Conservation (phyloP, 2,329 filamentous ascomycete genomes). For the Neopestalotiopsis rosae region DNA sequence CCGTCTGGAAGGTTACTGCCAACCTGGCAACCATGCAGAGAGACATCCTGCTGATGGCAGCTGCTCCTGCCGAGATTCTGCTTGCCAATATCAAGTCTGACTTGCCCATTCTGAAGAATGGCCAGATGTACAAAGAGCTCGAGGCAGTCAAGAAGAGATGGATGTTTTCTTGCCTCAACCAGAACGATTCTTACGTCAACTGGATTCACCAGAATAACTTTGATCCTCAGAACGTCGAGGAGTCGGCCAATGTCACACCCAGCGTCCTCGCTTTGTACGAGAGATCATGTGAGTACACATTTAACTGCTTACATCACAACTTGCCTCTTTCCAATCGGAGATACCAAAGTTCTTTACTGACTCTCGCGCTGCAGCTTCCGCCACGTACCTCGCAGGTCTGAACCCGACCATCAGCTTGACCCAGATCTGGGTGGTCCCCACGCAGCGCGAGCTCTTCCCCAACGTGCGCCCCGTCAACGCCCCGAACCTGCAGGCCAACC, state of each 20-base stretch:
- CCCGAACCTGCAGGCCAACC: conserved; percentile 32
- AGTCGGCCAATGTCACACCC: conserved; percentile 20
- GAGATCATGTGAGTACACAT: conserved; percentile 44
- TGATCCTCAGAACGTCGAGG: conserved; percentile 5
- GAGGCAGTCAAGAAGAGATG: conserved; percentile 64
- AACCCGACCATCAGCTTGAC: conserved; percentile 47
- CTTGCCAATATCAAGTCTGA: conserved; percentile 60
- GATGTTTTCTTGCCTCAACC: conserved; percentile 63
- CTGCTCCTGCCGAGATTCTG: conserved; percentile 55
- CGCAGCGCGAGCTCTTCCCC: conserved; percentile 46
- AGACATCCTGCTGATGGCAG: conserved; percentile 61
- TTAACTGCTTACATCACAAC: too few relatives aligned
- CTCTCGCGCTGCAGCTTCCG: conserved; percentile 46
- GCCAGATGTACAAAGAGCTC: conserved; percentile 54
- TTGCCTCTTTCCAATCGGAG: background rate
- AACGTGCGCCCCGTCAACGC: conserved; percentile 39
- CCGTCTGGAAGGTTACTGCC: conserved; percentile 33
- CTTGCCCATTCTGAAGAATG: conserved; percentile 50
- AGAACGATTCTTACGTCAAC: conserved; percentile 45
- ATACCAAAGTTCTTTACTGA: conserved; percentile 26
- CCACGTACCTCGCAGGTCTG: conserved; percentile 54
- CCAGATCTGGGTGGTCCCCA: conserved; percentile 50
- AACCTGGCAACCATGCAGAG: conserved; percentile 50
- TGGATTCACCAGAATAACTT: conserved; percentile 21
- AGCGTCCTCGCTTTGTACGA: conserved; percentile 58